Percentiles rank a stretch among this genome's conserved stretches.
These are phyloP conservation scores for Corymbia maculata DNA, from an alignment of 345 rosid genomes.

Conservation along the genomic window DNA sequence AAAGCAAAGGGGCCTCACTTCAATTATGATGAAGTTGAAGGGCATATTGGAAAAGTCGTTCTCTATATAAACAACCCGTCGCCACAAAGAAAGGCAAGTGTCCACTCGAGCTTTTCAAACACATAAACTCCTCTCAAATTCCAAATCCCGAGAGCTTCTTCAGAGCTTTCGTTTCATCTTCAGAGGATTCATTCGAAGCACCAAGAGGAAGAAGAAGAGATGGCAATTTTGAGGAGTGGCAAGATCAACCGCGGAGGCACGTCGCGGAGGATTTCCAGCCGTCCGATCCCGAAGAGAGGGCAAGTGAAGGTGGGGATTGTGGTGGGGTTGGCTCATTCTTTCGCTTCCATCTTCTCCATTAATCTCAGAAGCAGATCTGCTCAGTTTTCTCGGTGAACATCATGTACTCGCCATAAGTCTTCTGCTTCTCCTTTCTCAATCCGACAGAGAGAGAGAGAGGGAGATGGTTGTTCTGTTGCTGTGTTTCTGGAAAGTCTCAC, in stretches of 20 bases:
- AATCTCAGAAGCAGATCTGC: neutral
- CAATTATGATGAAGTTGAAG: neutral
- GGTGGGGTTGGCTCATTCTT: constrained; percentile 30
- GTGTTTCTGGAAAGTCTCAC: neutral
- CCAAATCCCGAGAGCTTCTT: neutral
- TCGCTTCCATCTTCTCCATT: constrained; percentile 28
- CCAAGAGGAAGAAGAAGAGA: neutral
- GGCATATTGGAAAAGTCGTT: neutral
- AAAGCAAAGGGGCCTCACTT: neutral
- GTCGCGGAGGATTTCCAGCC: neutral
- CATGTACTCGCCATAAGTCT: neutral
- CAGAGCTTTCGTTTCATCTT: neutral
- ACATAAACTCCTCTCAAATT: neutral
- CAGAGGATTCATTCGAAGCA: neutral
- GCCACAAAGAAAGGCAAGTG: neutral
- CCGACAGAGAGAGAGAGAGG: too few species aligned
- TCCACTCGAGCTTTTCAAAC: neutral
- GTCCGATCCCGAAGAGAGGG: constrained; percentile 43
- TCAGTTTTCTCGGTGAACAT: neutral
- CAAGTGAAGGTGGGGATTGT: constrained; percentile 34
- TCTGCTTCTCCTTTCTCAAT: neutral
- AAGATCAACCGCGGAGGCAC: neutral
- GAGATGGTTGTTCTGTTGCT: neutral
- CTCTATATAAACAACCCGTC: neutral
- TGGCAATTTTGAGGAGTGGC: neutral